Base-by-base conservation (phyloP, 257 asterid species). In the Plantago elongata region DNA sequence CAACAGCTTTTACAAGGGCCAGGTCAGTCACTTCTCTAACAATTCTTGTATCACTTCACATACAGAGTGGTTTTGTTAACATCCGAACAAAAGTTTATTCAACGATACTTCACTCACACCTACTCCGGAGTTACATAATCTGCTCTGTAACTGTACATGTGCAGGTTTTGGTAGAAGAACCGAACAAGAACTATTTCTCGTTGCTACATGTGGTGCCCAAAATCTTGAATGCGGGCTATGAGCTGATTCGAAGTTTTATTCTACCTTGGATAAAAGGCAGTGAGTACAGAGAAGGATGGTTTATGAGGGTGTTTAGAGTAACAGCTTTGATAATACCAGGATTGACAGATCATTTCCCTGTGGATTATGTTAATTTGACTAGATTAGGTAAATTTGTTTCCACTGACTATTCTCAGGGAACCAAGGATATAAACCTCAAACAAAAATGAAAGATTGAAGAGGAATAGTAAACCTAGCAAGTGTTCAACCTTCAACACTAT, bases 141-240 rank as follows among this genome's bases (percentile, higher is more conserved):
- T 22, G 27, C 27, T 22, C 27, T 22, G 27, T 2, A 22, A 22
- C 27, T 22, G 27, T 22, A 1, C 27, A 22, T 22, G 27, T 72
- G 74, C 80, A 88, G 92, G 69, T 81, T 49, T 44, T 80, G 9
- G 88, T 74, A 48, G 96, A 88, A 63, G 92, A 85, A 14, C 90
- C 90, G 4, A 86, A 88, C 80, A 83, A 70, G 74, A 88, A 83
- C 76, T 88, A 88, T 75, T 88, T 88, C 76, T 83, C 90, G 9
- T 12, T 80, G 70, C 2, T 81, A 9, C 51, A 68, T 55, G 59
- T 66, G 44, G 22, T 85, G 0, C 95, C 90, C 9, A 85, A 76
- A 80, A 59, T 73, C 1, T 17, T 83, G 9, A 85, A 71, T 6
- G 84, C 85, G 9, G 69, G 51, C 4, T 74, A 55, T 51, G 88